phyloP scores from a whole-genome alignment of 2,329 filamentous ascomycete genomes.

The Xylaria sp. region DNA sequence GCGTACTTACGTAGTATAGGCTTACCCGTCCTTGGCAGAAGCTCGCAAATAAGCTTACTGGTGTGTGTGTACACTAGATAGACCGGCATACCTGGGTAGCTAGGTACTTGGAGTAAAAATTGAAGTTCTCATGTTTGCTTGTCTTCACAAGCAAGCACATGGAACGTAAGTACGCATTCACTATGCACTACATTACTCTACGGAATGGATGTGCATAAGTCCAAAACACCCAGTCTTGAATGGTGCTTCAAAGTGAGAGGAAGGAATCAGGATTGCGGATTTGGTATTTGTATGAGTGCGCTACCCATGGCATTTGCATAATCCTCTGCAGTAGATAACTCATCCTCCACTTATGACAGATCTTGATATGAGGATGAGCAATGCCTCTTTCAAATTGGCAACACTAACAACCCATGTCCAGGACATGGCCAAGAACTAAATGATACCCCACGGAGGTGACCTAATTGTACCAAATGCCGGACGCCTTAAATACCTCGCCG shows the following conservation, averaged over 20 bases:
- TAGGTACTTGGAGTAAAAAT: too few species aligned
- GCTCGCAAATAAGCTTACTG: slow-evolving; percentile 33
- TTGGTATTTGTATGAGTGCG: background rate
- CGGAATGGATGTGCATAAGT: slow-evolving; percentile 21
- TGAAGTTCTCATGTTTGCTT: too few species aligned
- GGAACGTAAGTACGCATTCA: background rate
- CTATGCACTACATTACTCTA: background rate
- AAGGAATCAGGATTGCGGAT: slow-evolving; percentile 20
- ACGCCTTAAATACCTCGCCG: slow-evolving; percentile 35
- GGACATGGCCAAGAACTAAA: slow-evolving; percentile 18
- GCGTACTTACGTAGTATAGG: slow-evolving; percentile 10
- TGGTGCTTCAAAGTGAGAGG: background rate
- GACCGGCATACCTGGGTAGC: background rate
- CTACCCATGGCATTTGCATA: slow-evolving; percentile 30
- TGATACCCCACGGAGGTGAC: slow-evolving; percentile 33
- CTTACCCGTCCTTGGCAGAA: slow-evolving; percentile 24
- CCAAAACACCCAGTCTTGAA: background rate
- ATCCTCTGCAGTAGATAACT: slow-evolving; percentile 14
- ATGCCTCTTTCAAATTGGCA: slow-evolving; percentile 37
- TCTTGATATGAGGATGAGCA: slow-evolving; percentile 32
- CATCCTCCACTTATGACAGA: slow-evolving; percentile 34
- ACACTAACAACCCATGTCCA: slow-evolving; percentile 34
- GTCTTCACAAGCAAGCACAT: too few species aligned
- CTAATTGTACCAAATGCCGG: slow-evolving; percentile 29
- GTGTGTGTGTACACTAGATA: background rate